These are phyloP conservation scores for Thraustochytrium sp. DNA, from an alignment of 352 stramenopile species.

Conservation along the genomic window DNA sequence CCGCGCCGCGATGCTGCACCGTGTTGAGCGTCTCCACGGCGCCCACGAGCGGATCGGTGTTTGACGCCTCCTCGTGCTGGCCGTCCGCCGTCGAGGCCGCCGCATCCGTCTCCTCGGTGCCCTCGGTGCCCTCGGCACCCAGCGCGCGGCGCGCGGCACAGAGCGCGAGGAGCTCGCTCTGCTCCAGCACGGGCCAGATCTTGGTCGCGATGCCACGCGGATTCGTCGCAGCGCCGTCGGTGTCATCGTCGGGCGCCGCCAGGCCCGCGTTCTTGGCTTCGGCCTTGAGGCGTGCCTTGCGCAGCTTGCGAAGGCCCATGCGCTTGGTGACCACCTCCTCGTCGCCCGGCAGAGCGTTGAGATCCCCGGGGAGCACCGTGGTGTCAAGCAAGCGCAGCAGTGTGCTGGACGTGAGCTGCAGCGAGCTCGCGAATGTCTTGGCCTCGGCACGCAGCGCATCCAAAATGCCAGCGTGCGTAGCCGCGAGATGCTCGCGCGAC, in stretches of 20 bases:
- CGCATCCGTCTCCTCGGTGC: background rate
- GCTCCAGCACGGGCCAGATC: background rate
- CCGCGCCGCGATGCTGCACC: background rate
- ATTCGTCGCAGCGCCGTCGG: too few species aligned
- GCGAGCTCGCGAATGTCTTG: background rate
- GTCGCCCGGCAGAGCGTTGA: conserved; percentile 50
- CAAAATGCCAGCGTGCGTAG: conserved; percentile 43
- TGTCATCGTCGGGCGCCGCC: background rate
- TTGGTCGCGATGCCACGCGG: background rate
- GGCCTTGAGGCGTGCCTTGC: conserved; percentile 45
- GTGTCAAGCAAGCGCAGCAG: conserved; percentile 46
- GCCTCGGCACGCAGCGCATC: background rate
- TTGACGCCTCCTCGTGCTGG: background rate
- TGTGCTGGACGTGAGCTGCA: conserved; percentile 20
- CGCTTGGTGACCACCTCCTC: conserved; percentile 51
- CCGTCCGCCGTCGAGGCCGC: background rate
- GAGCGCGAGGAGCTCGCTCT: background rate
- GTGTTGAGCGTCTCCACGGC: background rate
- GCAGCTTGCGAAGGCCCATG: conserved; percentile 50
- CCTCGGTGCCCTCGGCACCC: background rate
- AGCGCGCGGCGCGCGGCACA: background rate
- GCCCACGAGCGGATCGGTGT: background rate
- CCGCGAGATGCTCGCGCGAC: background rate
- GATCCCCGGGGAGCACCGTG: conserved; percentile 48
- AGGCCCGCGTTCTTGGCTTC: too few species aligned